These are phyloP conservation scores for Mortierella sp. DNA, from an alignment of 371 early-diverging fungal species.

Conservation along the genomic window DNA sequence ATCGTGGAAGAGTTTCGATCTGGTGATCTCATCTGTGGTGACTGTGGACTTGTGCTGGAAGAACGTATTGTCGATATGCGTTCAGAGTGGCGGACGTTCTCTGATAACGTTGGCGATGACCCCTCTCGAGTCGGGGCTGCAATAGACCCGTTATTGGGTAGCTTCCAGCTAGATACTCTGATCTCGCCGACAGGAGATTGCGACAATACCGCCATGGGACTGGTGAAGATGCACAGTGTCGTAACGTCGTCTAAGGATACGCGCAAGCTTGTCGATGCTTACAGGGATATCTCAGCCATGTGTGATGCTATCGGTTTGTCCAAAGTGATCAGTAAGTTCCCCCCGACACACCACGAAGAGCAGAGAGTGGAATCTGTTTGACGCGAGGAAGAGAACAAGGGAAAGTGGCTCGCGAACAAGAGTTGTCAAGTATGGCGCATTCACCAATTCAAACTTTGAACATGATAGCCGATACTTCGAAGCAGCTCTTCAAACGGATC, in stretches of 20 bases:
- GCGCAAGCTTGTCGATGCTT: constrained; percentile 87
- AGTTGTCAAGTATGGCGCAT: too few species aligned
- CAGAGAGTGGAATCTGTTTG: too few species aligned
- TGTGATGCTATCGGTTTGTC: constrained; percentile 90
- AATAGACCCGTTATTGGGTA: constrained; percentile 87
- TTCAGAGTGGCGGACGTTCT: constrained; percentile 99
- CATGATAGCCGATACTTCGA: constrained; percentile 81
- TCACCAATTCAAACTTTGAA: too few species aligned
- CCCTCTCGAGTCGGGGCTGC: constrained; percentile 99
- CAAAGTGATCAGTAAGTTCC: constrained; percentile 71
- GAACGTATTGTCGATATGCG: constrained; percentile 98
- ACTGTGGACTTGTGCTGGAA: constrained; percentile 96
- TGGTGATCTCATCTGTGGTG: constrained; percentile 95
- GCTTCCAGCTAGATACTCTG: constrained; percentile 88
- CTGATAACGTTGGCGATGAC: constrained; percentile 95
- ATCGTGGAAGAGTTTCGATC: constrained; percentile 97
- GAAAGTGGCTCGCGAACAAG: too few species aligned
- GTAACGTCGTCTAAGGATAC: constrained; percentile 79
- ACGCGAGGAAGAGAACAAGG: too few species aligned
- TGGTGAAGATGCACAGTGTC: constrained; percentile 70
- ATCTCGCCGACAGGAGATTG: constrained; percentile 86
- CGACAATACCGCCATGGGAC: constrained; percentile 63
- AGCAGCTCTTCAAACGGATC: constrained; percentile 91
- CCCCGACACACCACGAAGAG: too few species aligned
- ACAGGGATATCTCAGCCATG: constrained; percentile 91